Evolutionary conservation across 164 flowering plant species (phyloP), one percentile per base, ranked within the genome.

Genomic region (Aristolochia contorta): DNA sequence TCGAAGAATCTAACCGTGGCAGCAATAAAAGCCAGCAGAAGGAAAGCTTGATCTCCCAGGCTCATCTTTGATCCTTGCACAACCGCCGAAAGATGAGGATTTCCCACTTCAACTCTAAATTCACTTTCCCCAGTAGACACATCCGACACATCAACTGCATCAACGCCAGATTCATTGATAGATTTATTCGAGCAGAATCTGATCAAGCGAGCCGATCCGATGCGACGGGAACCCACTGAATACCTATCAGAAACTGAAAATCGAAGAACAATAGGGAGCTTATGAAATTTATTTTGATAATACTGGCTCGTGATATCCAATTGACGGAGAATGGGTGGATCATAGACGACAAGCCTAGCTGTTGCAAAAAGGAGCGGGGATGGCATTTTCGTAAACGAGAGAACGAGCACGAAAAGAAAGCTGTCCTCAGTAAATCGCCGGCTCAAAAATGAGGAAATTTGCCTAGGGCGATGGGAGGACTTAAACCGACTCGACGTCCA

Each of bases 21-120:
- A 65, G 84, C 85, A 61, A 86, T 75, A 76, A 89, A 89, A 19
- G 88, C 69, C 63, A 85, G 58, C 32, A 89, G 80, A 68, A 80
- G 74, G 74, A 81, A 86, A 51, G 91, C 91, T 58, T 83, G 84
- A 67, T 86, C 87, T 47, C 79, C 73, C 71, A 78, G 71, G 71
- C 84, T 83, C 69, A 86, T 65, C 41, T 75, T 82, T n/a, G 76
- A 58, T 43, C 65, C 56, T 10, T 67, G 70, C 68, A 74, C 18
- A 65, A 7, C 37, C 15, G 64, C 43, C 6, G 76, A 76, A 57
- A 69, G 21, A 18, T 33, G 60, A 15, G 89, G 78, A 54, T 32
- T 72, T 1, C 80, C 80, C 21, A 85, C 78, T 65, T 74, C 72
- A 16, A 77, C 73, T 30, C 60, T 76, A 64, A 72, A 70, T 23